Evolutionary conservation across 2,329 filamentous ascomycete species (phyloP), one percentile per base, ranked within the genome.

Genomic region (Epichloe uncinata): DNA sequence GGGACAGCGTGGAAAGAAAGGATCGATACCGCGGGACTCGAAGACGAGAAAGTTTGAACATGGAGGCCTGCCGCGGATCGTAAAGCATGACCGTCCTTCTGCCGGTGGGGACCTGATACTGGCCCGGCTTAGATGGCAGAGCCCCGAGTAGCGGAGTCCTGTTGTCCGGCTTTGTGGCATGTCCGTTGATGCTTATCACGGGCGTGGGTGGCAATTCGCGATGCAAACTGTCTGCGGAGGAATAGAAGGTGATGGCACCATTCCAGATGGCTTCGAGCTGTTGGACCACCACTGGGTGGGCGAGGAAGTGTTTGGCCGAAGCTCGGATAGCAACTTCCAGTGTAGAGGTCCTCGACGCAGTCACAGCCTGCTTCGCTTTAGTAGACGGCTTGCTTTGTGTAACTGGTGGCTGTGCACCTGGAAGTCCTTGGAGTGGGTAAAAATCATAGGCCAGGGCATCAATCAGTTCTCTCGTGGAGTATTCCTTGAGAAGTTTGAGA

Each of bases 181-280:
- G 55, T 42, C 57, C 60, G 42, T 63, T 62, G 22, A 55, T 54
- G 41, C 56, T 56, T 5, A 48, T 53, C 37, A 47, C 49, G 30
- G 52, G 52, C 53, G 56, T 54, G 49, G 60, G 50, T 42, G 64
- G 58, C 5, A 63, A 50, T 48, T 63, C 74, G 45, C 88, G 82
- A 64, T 96, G 91, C 22, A 96, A 70, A 55, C 79, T 85, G 64
- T 96, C 90, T 5, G 88, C 87, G 12, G 84, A 81, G 2, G 88
- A 93, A 66, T 95, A 89, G 61, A 97, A 96, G 56, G 93, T 89
- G 56, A 97, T 93, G 16, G 86, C 91, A 30, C 91, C 91, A 18
- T 88, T 91, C 91, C 91, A 97, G 54, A 97, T 95, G 42, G 89
- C 90, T 66, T 96, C 89, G n/a, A 97, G 74, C 62, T 96, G 90